Percentiles rank a stretch among this genome's conserved stretches.
Conservation (phyloP, 1,284 basidiomycete genomes). For the Sphagnurus paluster region DNA sequence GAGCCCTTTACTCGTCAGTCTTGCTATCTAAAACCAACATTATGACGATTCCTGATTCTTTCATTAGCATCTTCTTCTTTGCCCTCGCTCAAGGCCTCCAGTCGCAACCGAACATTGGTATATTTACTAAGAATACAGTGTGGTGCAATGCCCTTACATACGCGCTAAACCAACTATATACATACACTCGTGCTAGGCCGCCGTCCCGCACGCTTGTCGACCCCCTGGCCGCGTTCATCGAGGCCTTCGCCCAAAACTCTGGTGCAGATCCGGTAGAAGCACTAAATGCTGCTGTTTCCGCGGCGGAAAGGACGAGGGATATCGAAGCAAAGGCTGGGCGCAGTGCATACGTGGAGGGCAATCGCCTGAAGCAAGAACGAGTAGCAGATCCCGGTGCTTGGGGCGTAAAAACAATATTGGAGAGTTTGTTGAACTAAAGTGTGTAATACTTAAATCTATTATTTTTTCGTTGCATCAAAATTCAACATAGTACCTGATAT, state of each 20-base stretch:
- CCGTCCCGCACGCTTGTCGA: constrained; percentile 92
- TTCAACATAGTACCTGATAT: no score
- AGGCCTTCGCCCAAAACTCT: constrained; percentile 36
- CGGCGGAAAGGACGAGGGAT: constrained; percentile 73
- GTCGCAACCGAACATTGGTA: constrained; percentile 31
- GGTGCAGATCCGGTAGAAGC: constrained; percentile 51
- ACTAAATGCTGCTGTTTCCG: constrained; percentile 62
- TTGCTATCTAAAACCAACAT: not conserved
- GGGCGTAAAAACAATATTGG: constrained; percentile 81
- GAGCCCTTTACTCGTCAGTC: constrained; percentile 84
- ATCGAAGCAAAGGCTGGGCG: constrained; percentile 87
- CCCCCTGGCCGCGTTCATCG: constrained; percentile 84
- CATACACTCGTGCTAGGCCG: constrained; percentile 86
- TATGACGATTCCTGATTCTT: not conserved
- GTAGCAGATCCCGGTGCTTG: constrained; percentile 90
- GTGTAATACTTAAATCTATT: no score
- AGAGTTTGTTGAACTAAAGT: constrained; percentile 44
- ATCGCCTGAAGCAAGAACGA: constrained; percentile 64
- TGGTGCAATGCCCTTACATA: constrained; percentile 65
- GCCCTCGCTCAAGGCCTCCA: constrained; percentile 80
- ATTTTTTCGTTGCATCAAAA: no score
- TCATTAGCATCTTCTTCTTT: constrained; percentile 86
- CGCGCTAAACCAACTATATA: constrained; percentile 76
- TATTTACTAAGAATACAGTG: constrained; percentile 46
- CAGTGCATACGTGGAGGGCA: constrained; percentile 85